These are phyloP conservation scores for Silene uniflora DNA, from an alignment of 148 eudicot species.

Conservation along the genomic window DNA sequence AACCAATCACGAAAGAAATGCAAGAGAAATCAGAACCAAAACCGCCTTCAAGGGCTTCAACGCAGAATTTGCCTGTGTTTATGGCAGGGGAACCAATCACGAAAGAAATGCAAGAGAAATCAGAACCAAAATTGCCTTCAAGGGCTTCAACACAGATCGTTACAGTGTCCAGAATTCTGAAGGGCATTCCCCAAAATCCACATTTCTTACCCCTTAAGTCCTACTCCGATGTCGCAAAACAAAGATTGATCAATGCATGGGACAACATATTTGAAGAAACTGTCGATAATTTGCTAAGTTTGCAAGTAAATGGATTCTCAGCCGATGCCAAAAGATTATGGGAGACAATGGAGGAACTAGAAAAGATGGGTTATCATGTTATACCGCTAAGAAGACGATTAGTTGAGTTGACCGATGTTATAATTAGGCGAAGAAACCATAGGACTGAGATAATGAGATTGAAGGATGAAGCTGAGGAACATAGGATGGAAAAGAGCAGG, in stretches of 20 bases:
- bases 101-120: conserved; percentile 1
- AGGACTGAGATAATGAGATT: conserved; percentile 9
- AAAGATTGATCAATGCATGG: conserved; percentile 25
- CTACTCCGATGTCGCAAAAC: conserved; percentile 26
- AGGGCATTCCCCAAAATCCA: conserved; percentile 29
- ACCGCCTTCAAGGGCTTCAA: not conserved
- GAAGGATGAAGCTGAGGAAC: conserved; percentile 22
- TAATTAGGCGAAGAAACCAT: conserved; percentile 2
- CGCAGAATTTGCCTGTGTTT: not conserved
- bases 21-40: conserved; percentile 2
- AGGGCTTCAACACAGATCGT: conserved; percentile 2
- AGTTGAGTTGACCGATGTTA: conserved; percentile 25
- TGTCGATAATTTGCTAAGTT: conserved; percentile 12
- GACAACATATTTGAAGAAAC: conserved; percentile 26
- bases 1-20: conserved; percentile 6
- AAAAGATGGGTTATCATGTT: conserved; percentile 31
- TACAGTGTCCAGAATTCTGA: conserved; percentile 19
- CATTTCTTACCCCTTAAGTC: conserved; percentile 25
- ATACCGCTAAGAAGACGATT: conserved; percentile 22
- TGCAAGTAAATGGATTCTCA: conserved; percentile 13
- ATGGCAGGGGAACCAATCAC: conserved; percentile 1
- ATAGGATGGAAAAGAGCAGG: conserved; percentile 22
- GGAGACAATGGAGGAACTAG: conserved; percentile 26
- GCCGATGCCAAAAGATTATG: conserved; percentile 27
- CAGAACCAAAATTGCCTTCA: not conserved